Evolutionary conservation across 2,329 filamentous ascomycete genomes (phyloP), one percentile per base, ranked within the genome.

Genomic region (Grosmannia huntii): DNA sequence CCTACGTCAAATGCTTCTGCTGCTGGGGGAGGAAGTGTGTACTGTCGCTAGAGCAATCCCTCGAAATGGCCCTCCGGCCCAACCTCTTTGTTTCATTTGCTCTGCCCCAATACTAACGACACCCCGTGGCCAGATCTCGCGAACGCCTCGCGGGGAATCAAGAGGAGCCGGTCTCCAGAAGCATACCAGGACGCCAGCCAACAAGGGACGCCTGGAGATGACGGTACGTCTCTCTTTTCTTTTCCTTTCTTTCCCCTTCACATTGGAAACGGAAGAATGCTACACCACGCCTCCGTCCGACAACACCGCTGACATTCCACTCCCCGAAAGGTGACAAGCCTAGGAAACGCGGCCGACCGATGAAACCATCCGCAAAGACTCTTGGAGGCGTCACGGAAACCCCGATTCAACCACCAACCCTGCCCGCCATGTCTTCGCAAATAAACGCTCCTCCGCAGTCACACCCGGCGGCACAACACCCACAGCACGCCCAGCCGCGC

Each of bases 111-210:
- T 58, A 48, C 53, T 59, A 53, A 59, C 44, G 23, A 28, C 38
- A 41, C 19, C n/a, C 59, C 55, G 48, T 54, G 41, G 57, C 53
- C 54, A 63, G 61, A 63, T 59, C 60, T 56, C 27, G 57, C 33
- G 10, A 59, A 57, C 56, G 75, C 69, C 72, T 59, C 61, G 33
- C 84, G 88, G 70, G 87, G 87, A 65, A 75, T 85, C 66, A 95
- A 95, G 76, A 82, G 89, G 71, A 87, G 83, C 77, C 85, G 87
- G 64, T 91, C 89, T 64, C 86, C 87, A 66, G 82, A 87, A 66
- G 74, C 71, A 60, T 82, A 84, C 73, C 78, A 77, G 70, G 80
- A 83, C 68, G 70, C 75, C 64, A 73, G 73, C 58, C 65, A 71
- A 60, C 74, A 73, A 64, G 80, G 79, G 65, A 77, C 78, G 65